These are phyloP conservation scores for Circinella umbellata DNA, from an alignment of 371 early-diverging fungal species.

Conservation along the genomic window DNA sequence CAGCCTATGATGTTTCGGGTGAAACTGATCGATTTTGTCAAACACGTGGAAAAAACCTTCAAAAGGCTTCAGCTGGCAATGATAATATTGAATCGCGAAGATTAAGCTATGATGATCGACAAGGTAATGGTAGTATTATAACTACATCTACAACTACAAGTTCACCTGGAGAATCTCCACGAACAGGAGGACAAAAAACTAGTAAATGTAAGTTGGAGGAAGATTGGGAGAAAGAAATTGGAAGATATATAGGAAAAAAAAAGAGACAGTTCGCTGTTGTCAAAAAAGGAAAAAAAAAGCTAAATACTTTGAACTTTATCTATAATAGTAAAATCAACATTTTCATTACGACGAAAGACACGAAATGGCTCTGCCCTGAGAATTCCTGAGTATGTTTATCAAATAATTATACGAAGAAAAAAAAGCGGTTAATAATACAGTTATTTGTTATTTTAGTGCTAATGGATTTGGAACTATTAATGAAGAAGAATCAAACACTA, in stretches of 20 bases:
- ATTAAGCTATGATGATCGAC: constrained; percentile 12
- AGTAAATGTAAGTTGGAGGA: neutral
- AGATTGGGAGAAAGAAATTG: neutral
- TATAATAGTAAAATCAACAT: constrained; percentile 14
- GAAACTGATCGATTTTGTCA: constrained; percentile 24
- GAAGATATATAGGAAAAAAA: neutral
- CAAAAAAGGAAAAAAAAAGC: too few relatives aligned
- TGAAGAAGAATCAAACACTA: constrained; percentile 6
- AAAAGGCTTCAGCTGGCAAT: constrained; percentile 8
- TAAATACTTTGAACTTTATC: neutral
- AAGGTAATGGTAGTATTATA: constrained; percentile 1
- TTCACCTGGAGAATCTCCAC: constrained; percentile 4
- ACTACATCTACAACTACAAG: neutral
- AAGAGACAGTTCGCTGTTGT: neutral
- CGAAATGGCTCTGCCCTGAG: constrained; percentile 19
- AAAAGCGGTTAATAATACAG: too few relatives aligned
- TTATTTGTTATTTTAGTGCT: neutral
- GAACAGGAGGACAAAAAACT: constrained; percentile 1
- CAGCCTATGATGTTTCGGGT: constrained; percentile 22
- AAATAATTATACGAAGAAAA: too few relatives aligned
- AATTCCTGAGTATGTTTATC: constrained; percentile 18
- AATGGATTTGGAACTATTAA: constrained; percentile 11
- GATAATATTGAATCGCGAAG: neutral
- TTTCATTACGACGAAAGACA: constrained; percentile 22
- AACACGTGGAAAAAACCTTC: constrained; percentile 17